Evolutionary conservation across 805 yeast species (phyloP).

Genomic region (Teunomyces aglyptinius): DNA sequence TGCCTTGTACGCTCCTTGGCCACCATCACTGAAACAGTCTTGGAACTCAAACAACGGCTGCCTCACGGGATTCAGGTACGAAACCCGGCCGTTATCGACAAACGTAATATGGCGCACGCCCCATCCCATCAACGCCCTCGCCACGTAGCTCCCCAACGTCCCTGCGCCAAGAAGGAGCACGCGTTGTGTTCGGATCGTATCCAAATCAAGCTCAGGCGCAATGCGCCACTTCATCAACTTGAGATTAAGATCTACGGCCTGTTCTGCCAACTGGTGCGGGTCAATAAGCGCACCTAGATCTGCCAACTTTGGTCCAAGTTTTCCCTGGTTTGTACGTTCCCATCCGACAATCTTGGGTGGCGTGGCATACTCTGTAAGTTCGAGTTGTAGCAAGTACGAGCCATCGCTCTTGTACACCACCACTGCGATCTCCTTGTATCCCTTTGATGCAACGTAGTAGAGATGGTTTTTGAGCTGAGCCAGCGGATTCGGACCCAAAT

Average conservation of each 20-base stretch:
- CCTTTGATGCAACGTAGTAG: slow-evolving; percentile 38
- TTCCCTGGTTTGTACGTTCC: slow-evolving; percentile 78
- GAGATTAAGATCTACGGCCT: slow-evolving; percentile 87
- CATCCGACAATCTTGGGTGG: slow-evolving; percentile 69
- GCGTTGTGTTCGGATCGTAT: slow-evolving; percentile 54
- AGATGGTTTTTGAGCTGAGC: slow-evolving; percentile 60
- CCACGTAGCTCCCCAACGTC: slow-evolving; percentile 89
- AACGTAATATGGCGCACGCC: slow-evolving; percentile 84
- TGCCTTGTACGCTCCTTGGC: slow-evolving; percentile 74
- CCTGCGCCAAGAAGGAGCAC: slow-evolving; percentile 92
- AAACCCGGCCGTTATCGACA: slow-evolving; percentile 85
- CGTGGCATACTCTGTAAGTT: slow-evolving; percentile 13
- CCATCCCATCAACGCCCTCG: slow-evolving; percentile 89
- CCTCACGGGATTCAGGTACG: slow-evolving; percentile 93
- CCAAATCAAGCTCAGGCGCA: slow-evolving; percentile 77
- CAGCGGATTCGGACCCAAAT: slow-evolving; percentile 41
- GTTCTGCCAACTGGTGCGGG: slow-evolving; percentile 80
- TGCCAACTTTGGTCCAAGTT: slow-evolving; percentile 77
- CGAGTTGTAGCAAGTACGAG: slow-evolving; percentile 30
- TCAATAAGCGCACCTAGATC: slow-evolving; percentile 79
- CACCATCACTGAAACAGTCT: slow-evolving; percentile 70
- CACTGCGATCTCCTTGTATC: slow-evolving; percentile 19
- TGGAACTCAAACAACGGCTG: slow-evolving; percentile 82
- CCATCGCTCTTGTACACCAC: slow-evolving; percentile 23
- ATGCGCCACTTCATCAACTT: slow-evolving; percentile 97